A percentile compares a stretch with the other conserved stretches of the same genome.
phyloP scores from a whole-genome alignment of 2,329 filamentous ascomycete genomes.

The Ilyonectria destructans region DNA sequence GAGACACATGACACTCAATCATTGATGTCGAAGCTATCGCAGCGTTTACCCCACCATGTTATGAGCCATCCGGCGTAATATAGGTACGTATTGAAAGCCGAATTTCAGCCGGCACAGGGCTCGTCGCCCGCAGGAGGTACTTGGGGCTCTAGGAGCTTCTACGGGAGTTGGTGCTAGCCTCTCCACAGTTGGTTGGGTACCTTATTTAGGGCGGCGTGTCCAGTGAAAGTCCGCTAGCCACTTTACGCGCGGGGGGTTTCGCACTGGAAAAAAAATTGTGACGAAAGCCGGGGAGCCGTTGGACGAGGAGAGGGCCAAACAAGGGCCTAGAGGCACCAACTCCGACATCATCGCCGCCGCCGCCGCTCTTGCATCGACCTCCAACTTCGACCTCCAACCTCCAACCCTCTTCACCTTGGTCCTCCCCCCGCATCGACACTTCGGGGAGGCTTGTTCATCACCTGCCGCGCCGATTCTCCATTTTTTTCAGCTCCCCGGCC shows the following conservation, averaged over 20 bases:
- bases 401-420: background rate
- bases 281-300: conserved; percentile 50
- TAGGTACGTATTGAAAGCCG: conserved; percentile 39
- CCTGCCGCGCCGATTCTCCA: background rate
- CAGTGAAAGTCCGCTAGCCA: conserved; percentile 27
- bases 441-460: background rate
- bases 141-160: conserved; percentile 10
- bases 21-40: no score
- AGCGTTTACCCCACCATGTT: no score
- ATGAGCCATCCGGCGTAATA: background rate
- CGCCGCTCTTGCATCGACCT: conserved; percentile 26
- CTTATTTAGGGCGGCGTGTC: conserved; percentile 24
- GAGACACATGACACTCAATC: no score
- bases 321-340: conserved; percentile 35
- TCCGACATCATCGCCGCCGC: conserved; percentile 25
- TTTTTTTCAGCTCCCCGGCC: background rate
- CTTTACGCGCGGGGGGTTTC: conserved; percentile 46
- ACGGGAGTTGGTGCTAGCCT: conserved; percentile 22
- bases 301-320: conserved; percentile 38
- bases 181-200: conserved; percentile 20
- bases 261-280: conserved; percentile 51
- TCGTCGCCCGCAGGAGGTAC: background rate
- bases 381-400: background rate
- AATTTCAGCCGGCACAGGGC: conserved; percentile 41
- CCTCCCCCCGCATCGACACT: conserved; percentile 10